Evolutionary conservation across 2,329 filamentous ascomycete species (phyloP).

Genomic region (Claviceps fusiformis): DNA sequence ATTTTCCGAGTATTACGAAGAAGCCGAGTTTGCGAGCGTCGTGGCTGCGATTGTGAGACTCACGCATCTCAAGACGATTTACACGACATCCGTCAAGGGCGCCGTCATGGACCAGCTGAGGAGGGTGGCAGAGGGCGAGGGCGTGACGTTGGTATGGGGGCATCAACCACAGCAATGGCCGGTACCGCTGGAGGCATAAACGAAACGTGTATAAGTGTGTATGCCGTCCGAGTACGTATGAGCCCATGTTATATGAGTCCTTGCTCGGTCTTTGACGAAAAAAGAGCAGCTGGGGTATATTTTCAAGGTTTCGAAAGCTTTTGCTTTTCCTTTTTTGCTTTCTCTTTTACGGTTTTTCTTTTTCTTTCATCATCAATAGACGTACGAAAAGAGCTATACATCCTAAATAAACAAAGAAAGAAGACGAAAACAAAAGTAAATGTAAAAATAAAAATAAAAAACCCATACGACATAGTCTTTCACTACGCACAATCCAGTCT

Average conservation of each 20-base stretch:
- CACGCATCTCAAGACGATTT: slow-evolving; percentile 19
- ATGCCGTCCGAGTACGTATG: not conserved
- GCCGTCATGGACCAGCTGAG: slow-evolving; percentile 17
- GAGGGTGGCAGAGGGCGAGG: slow-evolving; percentile 10
- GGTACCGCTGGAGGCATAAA: slow-evolving; percentile 4
- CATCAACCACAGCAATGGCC: slow-evolving; percentile 20
- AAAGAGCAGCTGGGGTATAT: no score
- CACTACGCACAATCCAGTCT: no score
- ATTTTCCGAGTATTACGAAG: slow-evolving; percentile 17
- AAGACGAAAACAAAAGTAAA: no score
- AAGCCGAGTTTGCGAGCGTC: slow-evolving; percentile 16
- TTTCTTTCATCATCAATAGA: no score
- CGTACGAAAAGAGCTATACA: no score
- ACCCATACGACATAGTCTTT: not conserved
- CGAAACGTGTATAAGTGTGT: not conserved
- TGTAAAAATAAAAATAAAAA: not conserved
- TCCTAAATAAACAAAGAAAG: no score
- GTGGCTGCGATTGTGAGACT: slow-evolving; percentile 17
- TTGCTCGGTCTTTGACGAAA: no score
- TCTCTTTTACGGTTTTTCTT: no score
- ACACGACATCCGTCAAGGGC: slow-evolving; percentile 19
- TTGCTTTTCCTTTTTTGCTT: no score
- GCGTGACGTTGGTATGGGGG: slow-evolving; percentile 18
- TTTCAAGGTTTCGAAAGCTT: no score
- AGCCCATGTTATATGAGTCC: not conserved